phyloP scores from a whole-genome alignment of 371 early-diverging fungal genomes.

The Circinella umbellata region DNA sequence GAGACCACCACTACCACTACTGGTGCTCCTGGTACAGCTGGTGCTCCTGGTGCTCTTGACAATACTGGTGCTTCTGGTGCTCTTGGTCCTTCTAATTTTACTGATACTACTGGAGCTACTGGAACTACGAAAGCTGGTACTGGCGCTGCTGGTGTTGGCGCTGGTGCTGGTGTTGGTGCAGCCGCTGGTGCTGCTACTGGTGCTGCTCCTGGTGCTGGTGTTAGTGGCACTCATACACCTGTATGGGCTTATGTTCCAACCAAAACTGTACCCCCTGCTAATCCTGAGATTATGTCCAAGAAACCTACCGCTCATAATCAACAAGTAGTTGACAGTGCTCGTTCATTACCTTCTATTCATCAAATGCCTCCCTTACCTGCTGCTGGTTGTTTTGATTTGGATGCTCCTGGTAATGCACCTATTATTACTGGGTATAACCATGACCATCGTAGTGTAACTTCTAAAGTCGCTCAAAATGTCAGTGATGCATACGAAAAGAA shows the following conservation, averaged over 20 bases:
- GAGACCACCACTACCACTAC: no score
- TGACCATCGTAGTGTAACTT: slow-evolving; percentile 17
- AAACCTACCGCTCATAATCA: no score
- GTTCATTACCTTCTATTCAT: background rate
- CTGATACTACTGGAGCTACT: no score
- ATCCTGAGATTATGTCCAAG: background rate
- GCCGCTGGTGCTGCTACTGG: background rate
- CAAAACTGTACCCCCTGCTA: background rate
- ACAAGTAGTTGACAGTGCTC: background rate
- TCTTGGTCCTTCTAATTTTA: no score
- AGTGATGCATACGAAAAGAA: background rate
- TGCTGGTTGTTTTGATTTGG: slow-evolving; percentile 19
- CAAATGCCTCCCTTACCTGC: slow-evolving; percentile 16
- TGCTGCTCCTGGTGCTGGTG: background rate
- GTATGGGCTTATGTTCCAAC: slow-evolving; percentile 1
- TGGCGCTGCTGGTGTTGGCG: background rate
- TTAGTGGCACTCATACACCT: background rate
- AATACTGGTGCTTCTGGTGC: no score
- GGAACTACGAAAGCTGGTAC: background rate
- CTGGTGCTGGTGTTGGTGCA: background rate
- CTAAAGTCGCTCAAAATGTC: slow-evolving; percentile 12
- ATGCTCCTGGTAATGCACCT: slow-evolving; percentile 20
- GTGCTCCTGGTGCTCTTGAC: no score
- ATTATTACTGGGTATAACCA: slow-evolving; percentile 23
- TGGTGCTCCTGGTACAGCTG: no score